Evolutionary conservation across 2,329 filamentous ascomycete genomes (phyloP).

Genomic region (Raffaelea albimanens): DNA sequence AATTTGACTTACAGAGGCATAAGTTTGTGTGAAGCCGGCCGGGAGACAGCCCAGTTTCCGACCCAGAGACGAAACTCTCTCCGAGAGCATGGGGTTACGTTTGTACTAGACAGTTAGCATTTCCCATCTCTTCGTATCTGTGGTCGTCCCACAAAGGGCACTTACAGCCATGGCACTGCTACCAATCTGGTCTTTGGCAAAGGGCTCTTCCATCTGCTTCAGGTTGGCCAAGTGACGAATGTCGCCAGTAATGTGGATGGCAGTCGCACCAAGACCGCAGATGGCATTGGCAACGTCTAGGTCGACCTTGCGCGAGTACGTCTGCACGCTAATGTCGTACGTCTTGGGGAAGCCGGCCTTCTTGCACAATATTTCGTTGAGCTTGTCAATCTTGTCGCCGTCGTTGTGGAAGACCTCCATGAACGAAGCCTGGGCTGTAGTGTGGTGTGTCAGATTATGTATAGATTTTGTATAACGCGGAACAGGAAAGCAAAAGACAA

Average conservation of each 20-base stretch:
- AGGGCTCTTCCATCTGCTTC: slow-evolving; percentile 82
- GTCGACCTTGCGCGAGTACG: slow-evolving; percentile 62
- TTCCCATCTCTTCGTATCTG: too few species aligned
- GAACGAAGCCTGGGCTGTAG: slow-evolving; percentile 27
- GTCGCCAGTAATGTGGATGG: slow-evolving; percentile 63
- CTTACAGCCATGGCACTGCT: slow-evolving; percentile 50
- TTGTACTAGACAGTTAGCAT: too few species aligned
- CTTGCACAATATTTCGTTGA: slow-evolving; percentile 46
- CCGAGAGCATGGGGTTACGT: slow-evolving; percentile 41
- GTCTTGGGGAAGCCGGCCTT: slow-evolving; percentile 43
- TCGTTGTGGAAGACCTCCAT: slow-evolving; percentile 38
- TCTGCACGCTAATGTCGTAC: slow-evolving; percentile 58
- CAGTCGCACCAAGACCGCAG: slow-evolving; percentile 68
- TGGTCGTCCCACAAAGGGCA: too few species aligned
- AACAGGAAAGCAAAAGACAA: slow-evolving; percentile 32
- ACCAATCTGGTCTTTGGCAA: slow-evolving; percentile 71
- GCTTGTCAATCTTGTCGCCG: slow-evolving; percentile 36
- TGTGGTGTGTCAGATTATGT: too few species aligned
- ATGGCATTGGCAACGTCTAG: slow-evolving; percentile 73
- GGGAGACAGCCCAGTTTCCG: too few species aligned
- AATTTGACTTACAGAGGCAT: too few species aligned
- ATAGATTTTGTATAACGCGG: too few species aligned
- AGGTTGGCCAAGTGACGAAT: slow-evolving; percentile 34
- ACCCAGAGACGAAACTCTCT: slow-evolving; percentile 27
- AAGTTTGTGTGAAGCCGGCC: too few species aligned